Conservation (phyloP, 352 stramenopile species). For the Phytopythium litorale region DNA sequence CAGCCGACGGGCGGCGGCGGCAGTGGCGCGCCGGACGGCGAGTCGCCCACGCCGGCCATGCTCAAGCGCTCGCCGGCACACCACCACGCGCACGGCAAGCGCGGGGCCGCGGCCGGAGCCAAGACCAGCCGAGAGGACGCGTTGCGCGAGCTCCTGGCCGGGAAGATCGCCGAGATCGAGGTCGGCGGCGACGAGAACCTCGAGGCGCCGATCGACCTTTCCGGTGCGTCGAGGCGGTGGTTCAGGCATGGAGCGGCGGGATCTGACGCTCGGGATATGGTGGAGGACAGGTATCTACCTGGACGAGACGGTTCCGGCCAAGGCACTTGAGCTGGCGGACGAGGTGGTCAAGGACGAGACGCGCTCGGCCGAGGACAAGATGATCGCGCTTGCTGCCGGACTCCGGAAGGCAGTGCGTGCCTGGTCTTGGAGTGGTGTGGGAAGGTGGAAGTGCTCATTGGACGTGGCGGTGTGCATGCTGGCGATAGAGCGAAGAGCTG, state of each 20-base stretch:
- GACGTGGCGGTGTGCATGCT: neutral
- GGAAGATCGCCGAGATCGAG: conserved; percentile 86
- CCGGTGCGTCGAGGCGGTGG: conserved; percentile 19
- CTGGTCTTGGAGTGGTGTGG: too few relatives aligned
- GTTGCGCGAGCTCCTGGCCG: conserved; percentile 69
- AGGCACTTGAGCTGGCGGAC: conserved; percentile 30
- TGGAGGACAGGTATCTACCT: conserved; percentile 45
- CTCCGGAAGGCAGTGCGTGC: conserved; percentile 41
- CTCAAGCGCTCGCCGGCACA: conserved; percentile 21
- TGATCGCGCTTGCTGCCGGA: conserved; percentile 25
- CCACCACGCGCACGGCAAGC: conserved; percentile 23
- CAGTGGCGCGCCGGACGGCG: conserved; percentile 1
- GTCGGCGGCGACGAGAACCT: conserved; percentile 77
- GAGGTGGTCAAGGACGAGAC: conserved; percentile 31
- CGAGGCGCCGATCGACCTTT: conserved; percentile 65
- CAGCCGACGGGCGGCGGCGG: conserved; percentile 15
- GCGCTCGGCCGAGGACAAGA: conserved; percentile 44
- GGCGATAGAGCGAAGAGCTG: conserved; percentile 46
- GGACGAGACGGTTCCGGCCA: conserved; percentile 42
- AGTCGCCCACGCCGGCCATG: neutral
- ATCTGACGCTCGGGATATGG: conserved; percentile 1
- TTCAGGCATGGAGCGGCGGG: neutral
- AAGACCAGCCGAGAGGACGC: conserved; percentile 42
- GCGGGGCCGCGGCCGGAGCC: conserved; percentile 4
- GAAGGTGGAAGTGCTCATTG: too few relatives aligned